Conservation (phyloP, 2,329 filamentous ascomycete species). For the Bipolaris oryzae region DNA sequence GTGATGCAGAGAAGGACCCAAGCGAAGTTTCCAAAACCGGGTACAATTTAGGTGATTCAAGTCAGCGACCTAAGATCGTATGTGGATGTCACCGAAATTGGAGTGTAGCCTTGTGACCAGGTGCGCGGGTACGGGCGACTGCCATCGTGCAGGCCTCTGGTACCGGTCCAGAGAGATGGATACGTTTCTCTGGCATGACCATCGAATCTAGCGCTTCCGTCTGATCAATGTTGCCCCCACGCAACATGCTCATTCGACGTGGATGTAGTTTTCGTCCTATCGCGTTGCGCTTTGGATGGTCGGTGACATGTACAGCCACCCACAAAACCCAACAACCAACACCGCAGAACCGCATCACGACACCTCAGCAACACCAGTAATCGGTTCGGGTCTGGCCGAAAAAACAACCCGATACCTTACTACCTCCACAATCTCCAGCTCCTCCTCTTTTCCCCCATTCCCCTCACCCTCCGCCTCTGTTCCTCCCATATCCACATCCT, state of each 20-base stretch:
- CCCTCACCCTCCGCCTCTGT: conserved; percentile 15
- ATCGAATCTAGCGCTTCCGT: not conserved
- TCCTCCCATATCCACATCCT: conserved; percentile 37
- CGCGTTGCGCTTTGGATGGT: not conserved
- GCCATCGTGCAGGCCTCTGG: not conserved
- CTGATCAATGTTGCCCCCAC: not conserved
- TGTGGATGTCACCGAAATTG: not conserved
- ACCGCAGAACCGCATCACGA: not conserved
- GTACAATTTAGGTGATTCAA: not conserved
- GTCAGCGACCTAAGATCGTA: not conserved
- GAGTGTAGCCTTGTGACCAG: not conserved
- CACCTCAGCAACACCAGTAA: conserved; percentile 50
- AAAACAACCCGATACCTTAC: conserved; percentile 88
- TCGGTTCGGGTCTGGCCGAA: conserved; percentile 81
- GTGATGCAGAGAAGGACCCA: conserved; percentile 1
- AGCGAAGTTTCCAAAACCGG: conserved; percentile 6
- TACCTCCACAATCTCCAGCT: conserved; percentile 85
- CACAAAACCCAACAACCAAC: not conserved
- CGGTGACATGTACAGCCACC: no score
- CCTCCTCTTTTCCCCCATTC: conserved; percentile 42
- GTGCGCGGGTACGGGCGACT: not conserved
- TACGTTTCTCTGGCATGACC: not conserved
- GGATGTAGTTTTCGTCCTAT: not conserved
- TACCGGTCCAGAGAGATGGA: not conserved
- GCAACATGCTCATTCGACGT: not conserved